These are phyloP conservation scores for Saturnispora zaruensis DNA, from an alignment of 805 yeast species.

Conservation along the genomic window DNA sequence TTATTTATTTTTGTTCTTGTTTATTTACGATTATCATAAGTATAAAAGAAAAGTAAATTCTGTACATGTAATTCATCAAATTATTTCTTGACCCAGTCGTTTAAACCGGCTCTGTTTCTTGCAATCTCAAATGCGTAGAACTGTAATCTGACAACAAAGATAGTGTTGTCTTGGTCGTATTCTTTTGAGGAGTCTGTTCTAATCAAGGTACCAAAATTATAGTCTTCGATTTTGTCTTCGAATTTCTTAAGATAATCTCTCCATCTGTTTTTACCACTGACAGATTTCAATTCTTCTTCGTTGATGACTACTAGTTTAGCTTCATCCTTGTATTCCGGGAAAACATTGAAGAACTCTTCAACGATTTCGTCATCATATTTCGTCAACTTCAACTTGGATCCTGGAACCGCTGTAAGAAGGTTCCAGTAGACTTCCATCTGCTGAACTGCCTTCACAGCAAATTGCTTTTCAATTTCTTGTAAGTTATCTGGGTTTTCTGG, in stretches of 20 bases:
- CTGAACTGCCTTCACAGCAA: slow-evolving; percentile 93
- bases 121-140: slow-evolving; percentile 92
- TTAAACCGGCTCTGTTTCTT: slow-evolving; percentile 81
- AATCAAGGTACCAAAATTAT: slow-evolving; percentile 88
- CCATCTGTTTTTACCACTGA: slow-evolving; percentile 82
- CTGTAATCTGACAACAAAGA: slow-evolving; percentile 87
- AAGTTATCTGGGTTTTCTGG: slow-evolving; percentile 91
- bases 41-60: neutral
- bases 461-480: slow-evolving; percentile 94
- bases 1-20: neutral
- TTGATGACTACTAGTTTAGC: slow-evolving; percentile 46
- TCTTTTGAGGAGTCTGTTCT: slow-evolving; percentile 66
- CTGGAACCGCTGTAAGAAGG: slow-evolving; percentile 62
- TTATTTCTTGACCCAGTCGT: slow-evolving; percentile 64
- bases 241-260: slow-evolving; percentile 75
- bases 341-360: slow-evolving; percentile 49
- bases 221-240: slow-evolving; percentile 77
- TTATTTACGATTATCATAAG: neutral
- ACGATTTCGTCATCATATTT: slow-evolving; percentile 64
- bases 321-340: slow-evolving; percentile 80
- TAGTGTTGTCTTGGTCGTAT: slow-evolving; percentile 75
- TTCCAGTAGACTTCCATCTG: slow-evolving; percentile 95
- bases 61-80: neutral
- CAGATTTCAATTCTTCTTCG: slow-evolving; percentile 78
- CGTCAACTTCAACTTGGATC: slow-evolving; percentile 69